Conservation (phyloP, 1,284 basidiomycete species). For the Pseudozyma sp. region DNA sequence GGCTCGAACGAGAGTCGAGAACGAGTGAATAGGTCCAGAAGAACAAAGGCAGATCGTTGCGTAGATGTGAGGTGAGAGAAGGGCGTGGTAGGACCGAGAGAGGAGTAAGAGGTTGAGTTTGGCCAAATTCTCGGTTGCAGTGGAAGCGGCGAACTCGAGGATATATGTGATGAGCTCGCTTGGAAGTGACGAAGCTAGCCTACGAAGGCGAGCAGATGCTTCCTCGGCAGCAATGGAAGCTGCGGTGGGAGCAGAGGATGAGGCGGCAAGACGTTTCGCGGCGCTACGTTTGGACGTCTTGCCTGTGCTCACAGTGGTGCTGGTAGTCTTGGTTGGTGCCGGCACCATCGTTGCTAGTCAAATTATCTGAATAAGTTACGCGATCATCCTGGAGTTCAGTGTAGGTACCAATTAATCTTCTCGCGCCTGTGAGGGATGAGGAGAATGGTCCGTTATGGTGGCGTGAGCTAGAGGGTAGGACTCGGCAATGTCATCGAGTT, state of each 20-base stretch:
- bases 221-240: slow-evolving; percentile 11
- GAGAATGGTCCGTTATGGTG: neutral
- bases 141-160: slow-evolving; percentile 35
- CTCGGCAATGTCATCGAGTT: neutral
- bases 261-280: slow-evolving; percentile 8
- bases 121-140: slow-evolving; percentile 10
- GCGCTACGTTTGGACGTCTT: slow-evolving; percentile 19
- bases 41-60: slow-evolving; percentile 35
- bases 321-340: slow-evolving; percentile 32
- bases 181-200: slow-evolving; percentile 38
- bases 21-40: slow-evolving; percentile 39
- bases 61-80: slow-evolving; percentile 48
- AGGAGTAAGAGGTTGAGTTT: slow-evolving; percentile 43
- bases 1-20: slow-evolving; percentile 37
- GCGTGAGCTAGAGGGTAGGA: neutral
- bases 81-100: slow-evolving; percentile 34
- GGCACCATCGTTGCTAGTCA: slow-evolving; percentile 26
- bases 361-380: neutral
- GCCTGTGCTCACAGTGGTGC: slow-evolving; percentile 9
- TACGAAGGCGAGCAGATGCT: slow-evolving; percentile 18
- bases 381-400: neutral
- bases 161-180: slow-evolving; percentile 46
- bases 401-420: neutral
- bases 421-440: neutral
- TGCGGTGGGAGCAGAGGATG: neutral